phyloP scores from a whole-genome alignment of 2,329 filamentous ascomycete genomes.

The Alternaria burnsii region DNA sequence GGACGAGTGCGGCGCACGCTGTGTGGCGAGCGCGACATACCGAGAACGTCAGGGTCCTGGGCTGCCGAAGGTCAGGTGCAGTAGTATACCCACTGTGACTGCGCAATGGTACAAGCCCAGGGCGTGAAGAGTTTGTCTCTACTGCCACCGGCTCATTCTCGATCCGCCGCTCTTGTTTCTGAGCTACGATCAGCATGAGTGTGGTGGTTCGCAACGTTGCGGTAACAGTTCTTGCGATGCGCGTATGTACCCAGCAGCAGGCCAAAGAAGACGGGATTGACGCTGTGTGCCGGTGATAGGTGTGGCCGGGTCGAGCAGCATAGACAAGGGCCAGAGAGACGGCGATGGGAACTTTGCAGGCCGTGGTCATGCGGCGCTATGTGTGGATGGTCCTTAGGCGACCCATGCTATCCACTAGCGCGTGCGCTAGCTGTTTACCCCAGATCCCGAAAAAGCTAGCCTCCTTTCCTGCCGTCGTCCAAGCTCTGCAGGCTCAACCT shows the following conservation, averaged over 20 bases:
- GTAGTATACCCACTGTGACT: constrained; percentile 26
- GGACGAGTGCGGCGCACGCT: constrained; percentile 24
- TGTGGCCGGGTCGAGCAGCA: constrained; percentile 17
- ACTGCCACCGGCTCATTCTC: background rate
- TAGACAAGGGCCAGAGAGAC: constrained; percentile 17
- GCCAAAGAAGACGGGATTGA: background rate
- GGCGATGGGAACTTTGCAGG: constrained; percentile 12
- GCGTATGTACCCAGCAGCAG: background rate
- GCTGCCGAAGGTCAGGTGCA: constrained; percentile 42
- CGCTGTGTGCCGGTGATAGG: constrained; percentile 9
- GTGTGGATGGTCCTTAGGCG: constrained; percentile 20
- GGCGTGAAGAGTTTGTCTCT: constrained; percentile 16
- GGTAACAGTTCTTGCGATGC: background rate
- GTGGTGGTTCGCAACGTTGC: background rate
- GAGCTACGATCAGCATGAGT: background rate
- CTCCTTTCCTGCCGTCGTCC: constrained; percentile 16
- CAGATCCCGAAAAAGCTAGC: constrained; percentile 24
- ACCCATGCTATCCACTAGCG: constrained; percentile 24
- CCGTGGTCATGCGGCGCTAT: constrained; percentile 24
- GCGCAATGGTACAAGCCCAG: constrained; percentile 28
- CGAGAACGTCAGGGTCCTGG: constrained; percentile 34
- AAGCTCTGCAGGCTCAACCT: constrained; percentile 20
- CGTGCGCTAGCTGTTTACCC: constrained; percentile 21
- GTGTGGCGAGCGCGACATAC: constrained; percentile 34
- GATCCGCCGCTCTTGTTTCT: background rate